Conservation (phyloP, 108 stramenopile genomes). For the Parmales sp. region DNA sequence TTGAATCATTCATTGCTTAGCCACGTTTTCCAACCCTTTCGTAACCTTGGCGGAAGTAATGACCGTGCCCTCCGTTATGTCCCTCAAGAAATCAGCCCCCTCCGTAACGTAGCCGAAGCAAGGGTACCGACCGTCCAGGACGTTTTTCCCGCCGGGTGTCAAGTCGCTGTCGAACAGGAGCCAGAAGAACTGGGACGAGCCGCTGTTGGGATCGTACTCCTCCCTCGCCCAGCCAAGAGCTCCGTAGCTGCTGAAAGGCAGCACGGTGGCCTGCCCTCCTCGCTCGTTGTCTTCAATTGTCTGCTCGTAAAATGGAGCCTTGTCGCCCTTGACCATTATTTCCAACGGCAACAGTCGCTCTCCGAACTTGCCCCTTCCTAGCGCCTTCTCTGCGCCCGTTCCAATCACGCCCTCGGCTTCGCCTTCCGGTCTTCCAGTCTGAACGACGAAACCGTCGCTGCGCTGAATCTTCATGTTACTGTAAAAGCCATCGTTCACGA, state of each 20-base stretch:
- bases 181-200: slow-evolving; percentile 91
- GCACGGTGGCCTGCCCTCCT: slow-evolving; percentile 80
- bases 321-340: slow-evolving; percentile 75
- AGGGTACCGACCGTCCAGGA: slow-evolving; percentile 86
- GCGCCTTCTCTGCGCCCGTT: slow-evolving; percentile 45
- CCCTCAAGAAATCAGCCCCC: slow-evolving; percentile 77
- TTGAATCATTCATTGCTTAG: too few species aligned
- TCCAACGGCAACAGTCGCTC: slow-evolving; percentile 85
- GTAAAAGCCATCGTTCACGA: slow-evolving; percentile 91
- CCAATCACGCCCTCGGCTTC: slow-evolving; percentile 80
- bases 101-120: slow-evolving; percentile 86
- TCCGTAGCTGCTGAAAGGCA: slow-evolving; percentile 84
- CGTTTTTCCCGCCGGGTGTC: slow-evolving; percentile 96
- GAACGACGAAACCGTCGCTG: slow-evolving; percentile 93
- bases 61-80: slow-evolving; percentile 83
- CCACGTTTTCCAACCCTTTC: slow-evolving; percentile 49
- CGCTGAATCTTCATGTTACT: slow-evolving; percentile 86
- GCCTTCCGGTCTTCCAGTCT: slow-evolving; percentile 86
- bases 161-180: slow-evolving; percentile 91
- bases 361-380: slow-evolving; percentile 65
- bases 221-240: slow-evolving; percentile 94
- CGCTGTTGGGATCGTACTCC: slow-evolving; percentile 85
- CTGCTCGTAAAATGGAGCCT: slow-evolving; percentile 75
- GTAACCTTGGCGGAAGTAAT: slow-evolving; percentile 87
- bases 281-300: slow-evolving; percentile 91